Conservation (phyloP, 371 early-diverging fungal species). For the Syncephalis fuscata region DNA sequence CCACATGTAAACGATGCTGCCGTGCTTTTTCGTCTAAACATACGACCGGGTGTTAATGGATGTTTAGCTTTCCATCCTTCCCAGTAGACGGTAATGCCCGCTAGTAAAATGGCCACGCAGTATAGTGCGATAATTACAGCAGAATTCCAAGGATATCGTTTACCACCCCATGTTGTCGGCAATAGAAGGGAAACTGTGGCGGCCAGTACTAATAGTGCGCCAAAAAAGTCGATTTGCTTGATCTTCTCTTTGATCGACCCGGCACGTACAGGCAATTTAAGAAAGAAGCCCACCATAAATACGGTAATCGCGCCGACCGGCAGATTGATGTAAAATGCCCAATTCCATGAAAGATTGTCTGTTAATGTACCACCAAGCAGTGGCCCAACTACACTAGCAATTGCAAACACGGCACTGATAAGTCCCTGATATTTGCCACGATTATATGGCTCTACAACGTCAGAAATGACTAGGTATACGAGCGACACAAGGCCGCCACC, state of each 20-base stretch:
- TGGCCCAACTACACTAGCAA: constrained; percentile 23
- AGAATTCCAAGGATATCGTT: constrained; percentile 23
- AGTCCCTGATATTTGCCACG: constrained; percentile 1
- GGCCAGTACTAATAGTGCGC: constrained; percentile 26
- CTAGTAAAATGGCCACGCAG: constrained; percentile 20
- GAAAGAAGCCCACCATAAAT: constrained; percentile 17
- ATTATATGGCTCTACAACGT: neutral
- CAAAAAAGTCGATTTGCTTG: constrained; percentile 25
- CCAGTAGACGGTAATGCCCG: constrained; percentile 25
- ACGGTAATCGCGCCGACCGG: constrained; percentile 21
- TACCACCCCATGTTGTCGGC: constrained; percentile 35
- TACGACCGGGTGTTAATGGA: constrained; percentile 31
- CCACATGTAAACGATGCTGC: constrained; percentile 18
- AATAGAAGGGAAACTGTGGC: constrained; percentile 27
- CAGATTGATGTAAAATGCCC: constrained; percentile 26
- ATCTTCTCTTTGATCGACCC: constrained; percentile 19
- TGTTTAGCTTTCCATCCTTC: constrained; percentile 34
- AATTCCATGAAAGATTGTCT: constrained; percentile 22
- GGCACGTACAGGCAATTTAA: constrained; percentile 21
- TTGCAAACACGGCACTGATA: constrained; percentile 7
- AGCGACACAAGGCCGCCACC: constrained; percentile 30
- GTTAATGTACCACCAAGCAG: constrained; percentile 25
- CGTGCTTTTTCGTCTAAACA: constrained; percentile 26
- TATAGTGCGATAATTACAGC: constrained; percentile 25
- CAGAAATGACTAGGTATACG: neutral